Conservation (phyloP, 805 yeast species). For the Candida sonorensis region DNA sequence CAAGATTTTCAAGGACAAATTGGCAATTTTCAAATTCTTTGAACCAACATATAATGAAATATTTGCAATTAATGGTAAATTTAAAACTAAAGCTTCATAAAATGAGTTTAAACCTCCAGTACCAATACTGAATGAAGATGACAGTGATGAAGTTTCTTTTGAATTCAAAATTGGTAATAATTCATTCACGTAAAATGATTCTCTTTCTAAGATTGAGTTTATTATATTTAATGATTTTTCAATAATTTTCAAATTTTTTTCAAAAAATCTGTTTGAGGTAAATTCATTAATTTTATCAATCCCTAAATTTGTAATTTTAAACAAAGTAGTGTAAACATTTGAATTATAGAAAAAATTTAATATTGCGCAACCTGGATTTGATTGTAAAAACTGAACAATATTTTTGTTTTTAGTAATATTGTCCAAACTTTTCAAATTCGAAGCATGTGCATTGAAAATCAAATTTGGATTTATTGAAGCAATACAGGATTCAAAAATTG, state of each 20-base stretch:
- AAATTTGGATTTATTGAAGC: conserved; percentile 46
- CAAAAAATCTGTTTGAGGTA: too few species aligned
- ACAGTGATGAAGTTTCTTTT: conserved; percentile 31
- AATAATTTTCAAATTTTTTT: conserved; percentile 31
- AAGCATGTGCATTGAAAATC: conserved; percentile 44
- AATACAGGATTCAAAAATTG: conserved; percentile 42
- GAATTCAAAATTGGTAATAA: conserved; percentile 44
- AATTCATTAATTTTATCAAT: conserved; percentile 47
- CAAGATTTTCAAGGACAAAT: conserved; percentile 47
- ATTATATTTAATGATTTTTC: conserved; percentile 38
- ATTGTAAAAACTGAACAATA: conserved; percentile 45
- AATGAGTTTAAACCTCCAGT: conserved; percentile 59
- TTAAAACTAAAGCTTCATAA: conserved; percentile 63
- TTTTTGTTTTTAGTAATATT: conserved; percentile 36
- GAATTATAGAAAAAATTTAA: conserved; percentile 59
- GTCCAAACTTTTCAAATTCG: conserved; percentile 38
- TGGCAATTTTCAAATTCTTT: conserved; percentile 42
- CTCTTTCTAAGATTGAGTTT: conserved; percentile 40
- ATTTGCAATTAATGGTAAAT: conserved; percentile 67
- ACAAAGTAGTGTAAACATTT: conserved; percentile 47
- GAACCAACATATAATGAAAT: conserved; percentile 70
- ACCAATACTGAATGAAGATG: conserved; percentile 40
- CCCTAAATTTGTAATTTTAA: conserved; percentile 52
- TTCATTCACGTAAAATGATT: conserved; percentile 52
- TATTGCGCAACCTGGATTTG: conserved; percentile 64